Conservation (phyloP, 176 grass and related monocot species). For the Aegilops bicornis region DNA sequence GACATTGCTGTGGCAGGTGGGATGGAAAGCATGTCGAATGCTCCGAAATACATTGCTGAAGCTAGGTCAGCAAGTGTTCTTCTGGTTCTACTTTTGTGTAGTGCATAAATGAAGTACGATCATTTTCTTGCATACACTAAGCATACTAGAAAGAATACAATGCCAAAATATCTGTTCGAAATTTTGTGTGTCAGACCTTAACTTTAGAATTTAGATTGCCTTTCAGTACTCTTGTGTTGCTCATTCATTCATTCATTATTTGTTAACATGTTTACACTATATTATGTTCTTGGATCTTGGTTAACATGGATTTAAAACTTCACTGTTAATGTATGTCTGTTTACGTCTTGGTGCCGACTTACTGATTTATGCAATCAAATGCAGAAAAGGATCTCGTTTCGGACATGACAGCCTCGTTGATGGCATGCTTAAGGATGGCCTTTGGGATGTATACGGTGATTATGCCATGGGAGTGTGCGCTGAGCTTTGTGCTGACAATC, state of each 20-base stretch:
- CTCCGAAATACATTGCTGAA: slow-evolving; percentile 87
- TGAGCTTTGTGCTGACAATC: slow-evolving; percentile 87
- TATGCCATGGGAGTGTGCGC: slow-evolving; percentile 85
- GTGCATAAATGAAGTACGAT: neutral
- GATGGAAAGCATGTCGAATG: slow-evolving; percentile 98
- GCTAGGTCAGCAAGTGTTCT: slow-evolving; percentile 54
- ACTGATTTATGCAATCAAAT: slow-evolving; percentile 7
- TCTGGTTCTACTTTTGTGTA: neutral
- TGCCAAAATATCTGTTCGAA: neutral
- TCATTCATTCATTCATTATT: neutral
- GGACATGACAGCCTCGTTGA: slow-evolving; percentile 81
- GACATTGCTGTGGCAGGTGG: slow-evolving; percentile 82
- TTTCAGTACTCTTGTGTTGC: neutral
- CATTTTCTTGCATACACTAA: neutral
- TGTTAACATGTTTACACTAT: slow-evolving; percentile 2
- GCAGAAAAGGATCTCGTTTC: slow-evolving; percentile 85
- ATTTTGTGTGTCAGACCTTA: neutral
- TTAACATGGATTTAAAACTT: slow-evolving; percentile 12
- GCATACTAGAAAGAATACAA: neutral
- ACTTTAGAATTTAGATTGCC: neutral
- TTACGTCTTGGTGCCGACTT: neutral
- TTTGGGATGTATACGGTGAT: slow-evolving; percentile 83
- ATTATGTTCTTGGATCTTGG: slow-evolving; percentile 7
- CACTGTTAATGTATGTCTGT: neutral
- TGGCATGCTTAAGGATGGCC: slow-evolving; percentile 85